Conservation (phyloP, 139 green algal species). For the Chlorella sorokiniana region DNA sequence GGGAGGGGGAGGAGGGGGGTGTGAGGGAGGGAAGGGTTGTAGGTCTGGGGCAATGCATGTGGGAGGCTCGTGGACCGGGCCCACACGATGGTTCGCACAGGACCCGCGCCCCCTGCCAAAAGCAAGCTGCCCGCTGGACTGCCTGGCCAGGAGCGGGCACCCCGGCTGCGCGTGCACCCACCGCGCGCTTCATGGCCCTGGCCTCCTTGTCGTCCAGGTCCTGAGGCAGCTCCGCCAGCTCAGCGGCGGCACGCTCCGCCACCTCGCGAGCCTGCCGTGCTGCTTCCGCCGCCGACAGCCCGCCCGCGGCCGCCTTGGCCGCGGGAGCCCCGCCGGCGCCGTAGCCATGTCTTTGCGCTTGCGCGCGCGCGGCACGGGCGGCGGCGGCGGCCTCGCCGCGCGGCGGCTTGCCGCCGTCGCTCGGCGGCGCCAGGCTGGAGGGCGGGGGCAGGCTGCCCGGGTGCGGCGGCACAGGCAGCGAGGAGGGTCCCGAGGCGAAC, state of each 20-base stretch:
- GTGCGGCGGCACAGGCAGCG: background rate
- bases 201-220: constrained; percentile 11
- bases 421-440: background rate
- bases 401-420: background rate
- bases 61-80: no score
- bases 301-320: background rate
- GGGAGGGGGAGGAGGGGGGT: background rate
- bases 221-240: constrained; percentile 16
- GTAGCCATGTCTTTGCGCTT: constrained; percentile 15
- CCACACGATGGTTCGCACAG: no score
- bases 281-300: constrained; percentile 10
- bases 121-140: background rate
- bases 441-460: background rate
- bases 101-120: no score
- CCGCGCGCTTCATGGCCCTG: constrained; percentile 26
- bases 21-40: no score
- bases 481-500: background rate
- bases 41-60: no score
- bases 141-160: background rate
- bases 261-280: constrained; percentile 12
- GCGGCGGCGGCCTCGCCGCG: background rate
- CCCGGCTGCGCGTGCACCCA: no score
- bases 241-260: constrained; percentile 18
- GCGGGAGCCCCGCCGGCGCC: background rate
- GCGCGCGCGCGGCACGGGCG: background rate